Evolutionary conservation across 371 early-diverging fungal species (phyloP), one percentile per base, ranked within the genome.

Genomic region (Enterocytospora artemiae): DNA sequence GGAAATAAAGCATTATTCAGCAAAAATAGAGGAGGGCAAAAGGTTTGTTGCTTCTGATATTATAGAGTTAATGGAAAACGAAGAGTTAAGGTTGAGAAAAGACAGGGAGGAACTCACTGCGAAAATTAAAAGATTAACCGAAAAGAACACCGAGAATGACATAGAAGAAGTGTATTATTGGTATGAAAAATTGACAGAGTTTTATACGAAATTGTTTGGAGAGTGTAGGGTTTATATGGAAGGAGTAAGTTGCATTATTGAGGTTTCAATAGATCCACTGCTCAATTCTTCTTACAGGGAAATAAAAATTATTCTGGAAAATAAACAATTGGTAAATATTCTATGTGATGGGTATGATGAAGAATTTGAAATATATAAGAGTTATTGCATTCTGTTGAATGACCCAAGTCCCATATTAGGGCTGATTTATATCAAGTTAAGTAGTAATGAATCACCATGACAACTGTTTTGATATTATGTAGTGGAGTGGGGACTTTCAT

Each of bases 111-210:
- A 55, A 0, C 54, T 74, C 2, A 39, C 30, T 4, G 50, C 41
- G 33, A 60, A 50, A 34, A 28, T 63, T 32, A 68, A 50, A 49
- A 49, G 74, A 58, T 45, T 65, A 18, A 74, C 70, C 2, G 36
- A 57, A 24, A 61, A 64, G 32, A 54, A 59, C 14, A 61, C 54
- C 32, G 71, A 71, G 22, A 69, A 62, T 30, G 46, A 69, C 36
- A 52, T 74, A 14, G 71, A 74, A 25, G 71, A 74, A 57, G 45
- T 69, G 1, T 70, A 64, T 32, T 41, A 30, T 39, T 74, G 71
- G 71, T 56, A 74, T 22, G 54, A 49, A 16, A 43, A 45, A 28
- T 30, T 50, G 20, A 12, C 37, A n/a, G 56, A 60, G 2, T 28
- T 73, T n/a, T 20, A 65, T 14, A 46, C 65, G 31, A 69, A 59